phyloP scores from a whole-genome alignment of 257 asterid genomes.

The Rauvolfia tetraphylla region DNA sequence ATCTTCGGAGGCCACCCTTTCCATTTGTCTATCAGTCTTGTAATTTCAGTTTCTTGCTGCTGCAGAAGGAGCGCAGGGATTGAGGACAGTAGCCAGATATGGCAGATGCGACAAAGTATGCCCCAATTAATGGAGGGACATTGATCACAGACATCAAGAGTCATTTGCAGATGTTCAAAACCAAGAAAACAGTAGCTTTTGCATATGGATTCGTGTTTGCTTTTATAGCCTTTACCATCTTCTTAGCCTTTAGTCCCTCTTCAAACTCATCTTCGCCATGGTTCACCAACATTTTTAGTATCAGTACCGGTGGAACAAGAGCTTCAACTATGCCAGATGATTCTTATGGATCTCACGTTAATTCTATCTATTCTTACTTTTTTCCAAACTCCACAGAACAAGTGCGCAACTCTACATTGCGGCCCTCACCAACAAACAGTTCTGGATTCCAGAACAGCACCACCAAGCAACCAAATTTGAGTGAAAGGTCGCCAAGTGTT shows the following conservation, averaged over 20 bases:
- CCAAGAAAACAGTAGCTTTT: conserved; percentile 40
- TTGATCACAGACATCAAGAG: conserved; percentile 52
- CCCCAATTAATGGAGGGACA: conserved; percentile 49
- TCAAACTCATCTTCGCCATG: conserved; percentile 64
- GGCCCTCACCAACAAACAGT: conserved; percentile 7
- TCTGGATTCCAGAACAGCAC: conserved; percentile 22
- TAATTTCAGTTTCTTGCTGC: conserved; percentile 4
- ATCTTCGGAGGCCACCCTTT: neutral
- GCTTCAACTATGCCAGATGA: conserved; percentile 17
- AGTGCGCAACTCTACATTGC: conserved; percentile 15
- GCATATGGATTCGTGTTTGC: conserved; percentile 50
- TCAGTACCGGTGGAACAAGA: neutral
- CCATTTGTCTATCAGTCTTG: neutral
- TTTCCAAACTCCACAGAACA: conserved; percentile 45
- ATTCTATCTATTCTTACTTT: conserved; percentile 45
- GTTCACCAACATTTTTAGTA: conserved; percentile 40
- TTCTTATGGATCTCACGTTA: conserved; percentile 47
- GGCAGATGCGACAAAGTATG: conserved; percentile 62
- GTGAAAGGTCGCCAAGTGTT: conserved; percentile 19
- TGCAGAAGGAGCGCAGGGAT: neutral
- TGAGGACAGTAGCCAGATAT: conserved; percentile 23
- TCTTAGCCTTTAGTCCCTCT: conserved; percentile 71
- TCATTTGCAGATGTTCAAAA: conserved; percentile 40
- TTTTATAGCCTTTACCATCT: conserved; percentile 63
- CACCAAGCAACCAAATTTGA: conserved; percentile 8